These are phyloP conservation scores for Chrysoporthe puriensis DNA, from an alignment of 2,329 filamentous ascomycete genomes.

Conservation along the genomic window DNA sequence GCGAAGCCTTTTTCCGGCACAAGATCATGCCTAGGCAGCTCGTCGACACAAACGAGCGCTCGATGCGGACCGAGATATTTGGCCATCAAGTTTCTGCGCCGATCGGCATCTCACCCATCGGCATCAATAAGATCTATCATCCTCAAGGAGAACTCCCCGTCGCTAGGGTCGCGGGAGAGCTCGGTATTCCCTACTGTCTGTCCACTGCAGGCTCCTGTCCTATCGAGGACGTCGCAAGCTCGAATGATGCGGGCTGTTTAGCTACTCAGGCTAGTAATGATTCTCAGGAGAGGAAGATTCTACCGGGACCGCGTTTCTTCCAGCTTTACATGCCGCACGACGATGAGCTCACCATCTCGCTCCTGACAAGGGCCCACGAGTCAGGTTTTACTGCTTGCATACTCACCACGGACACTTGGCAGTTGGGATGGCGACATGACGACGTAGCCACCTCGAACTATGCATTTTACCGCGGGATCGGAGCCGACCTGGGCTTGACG, in stretches of 20 bases:
- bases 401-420: constrained; percentile 66
- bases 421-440: constrained; percentile 64
- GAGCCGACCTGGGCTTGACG: constrained; percentile 59
- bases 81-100: constrained; percentile 62
- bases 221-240: constrained; percentile 61
- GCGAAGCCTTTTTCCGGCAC: constrained; percentile 67
- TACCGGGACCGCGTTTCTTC: constrained; percentile 54
- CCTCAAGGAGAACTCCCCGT: constrained; percentile 60
- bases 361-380: constrained; percentile 58
- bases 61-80: constrained; percentile 62
- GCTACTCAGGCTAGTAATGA: constrained; percentile 28
- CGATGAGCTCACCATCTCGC: constrained; percentile 59
- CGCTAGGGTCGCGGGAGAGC: constrained; percentile 61
- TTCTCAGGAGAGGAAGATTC: constrained; percentile 16
- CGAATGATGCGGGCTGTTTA: constrained; percentile 53
- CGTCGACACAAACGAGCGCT: constrained; percentile 62
- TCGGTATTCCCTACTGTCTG: constrained; percentile 63
- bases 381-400: constrained; percentile 61
- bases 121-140: constrained; percentile 69
- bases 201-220: constrained; percentile 58
- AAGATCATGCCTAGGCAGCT: constrained; percentile 65
- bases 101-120: constrained; percentile 67
- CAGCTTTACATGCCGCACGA: constrained; percentile 69
- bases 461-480: constrained; percentile 64
- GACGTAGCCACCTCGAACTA: constrained; percentile 62